Evolutionary conservation across 1,284 basidiomycete genomes (phyloP), one percentile per base, ranked within the genome.

Genomic region (Rhodotorula sp.): DNA sequence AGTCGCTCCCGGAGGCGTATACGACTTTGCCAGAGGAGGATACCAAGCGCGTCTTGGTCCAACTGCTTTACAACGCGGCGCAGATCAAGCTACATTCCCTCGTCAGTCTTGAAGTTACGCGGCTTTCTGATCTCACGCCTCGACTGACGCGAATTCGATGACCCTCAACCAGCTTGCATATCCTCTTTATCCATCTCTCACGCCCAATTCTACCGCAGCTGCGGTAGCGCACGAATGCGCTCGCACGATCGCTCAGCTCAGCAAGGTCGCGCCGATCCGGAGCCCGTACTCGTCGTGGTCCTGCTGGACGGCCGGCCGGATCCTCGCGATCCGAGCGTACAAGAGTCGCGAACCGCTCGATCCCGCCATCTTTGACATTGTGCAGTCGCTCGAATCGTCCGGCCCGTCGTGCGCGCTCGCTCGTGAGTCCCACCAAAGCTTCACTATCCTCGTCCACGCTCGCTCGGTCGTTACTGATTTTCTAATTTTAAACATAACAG

Each of bases 291-390:
- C 48, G 12, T 43, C 59, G 16, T 60, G 59, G 59, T n/a, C 59
- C 26, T 47, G 46, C 26, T 60, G 26, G 16, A 46, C 48, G 23
- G 43, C 59, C 1, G 46, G n/a, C 21, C 59, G 59, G 26, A 60
- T 60, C 39, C 59, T 60, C 46, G 43, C 48, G 46, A 43, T 65
- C 3, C 63, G 63, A 10, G 63, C 63, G 5, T 31, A 65, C 18
- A n/a, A 39, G 14, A 39, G 47, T 12, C 46, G 21, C 20, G 63
- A 65, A 39, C 43, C 54, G n/a, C 21, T 65, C 39, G 63, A 65
- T 23, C 54, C 54, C 10, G 54, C 63, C 21, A 65, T 65, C 29
- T 39, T 57, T 26, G 39, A 57, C 18, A 26, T 57, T 20, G 21
- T 56, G 20, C 52, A 52, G 26, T 52, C 48, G 29, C 47, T 65